Base-by-base conservation (phyloP, 2,329 filamentous ascomycete species). In the Aureobasidium sp. region DNA sequence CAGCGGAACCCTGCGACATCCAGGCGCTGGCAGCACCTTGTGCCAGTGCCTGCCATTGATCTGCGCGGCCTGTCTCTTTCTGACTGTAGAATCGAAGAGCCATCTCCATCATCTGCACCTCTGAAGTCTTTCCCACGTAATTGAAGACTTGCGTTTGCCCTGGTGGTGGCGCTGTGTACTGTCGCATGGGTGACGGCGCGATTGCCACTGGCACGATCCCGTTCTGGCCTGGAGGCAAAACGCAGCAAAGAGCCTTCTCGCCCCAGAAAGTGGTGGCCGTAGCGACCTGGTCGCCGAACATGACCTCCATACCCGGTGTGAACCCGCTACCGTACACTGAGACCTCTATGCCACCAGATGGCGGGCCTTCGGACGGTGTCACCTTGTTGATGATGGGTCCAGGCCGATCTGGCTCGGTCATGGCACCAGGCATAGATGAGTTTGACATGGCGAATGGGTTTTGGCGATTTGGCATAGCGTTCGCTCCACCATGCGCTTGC, bases 241-340 rank as follows among this genome's bases (percentile, higher is more conserved):
- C 79, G 68, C 89, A 93, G 59, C 92, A 88, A 22, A 95, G 77
- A n/a, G 88, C 88, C 63, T 87, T 87, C 65, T 89, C 84, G 48
- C 89, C 87, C 88, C 89, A 93, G 71, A 84, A 94, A 0, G 88
- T 90, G 1, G 89, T 92, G 0, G 87, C 89, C 0, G 87, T 85
- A 20, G 85, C 85, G 51, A 82, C 77, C 17, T 78, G 80, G 64
- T 87, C 84, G 22, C 92, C 92, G 72, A 97, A 97, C 74, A 91
- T 88, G 61, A 96, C 89, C 65, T 92, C 89, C 65, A 95, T 81
- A 1, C 85, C 85, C 74, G 88, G 87, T 66, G 86, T 87, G 72
- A 96, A 96, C 15, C 87, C 85, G 66, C 86, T 89, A 20, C 92
- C 91, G 9, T 96, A 79, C 62, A 94, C 84, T 0, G 90, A 93